These are phyloP conservation scores for Ormosia emarginata DNA, from an alignment of 306 rosid species.

Conservation along the genomic window DNA sequence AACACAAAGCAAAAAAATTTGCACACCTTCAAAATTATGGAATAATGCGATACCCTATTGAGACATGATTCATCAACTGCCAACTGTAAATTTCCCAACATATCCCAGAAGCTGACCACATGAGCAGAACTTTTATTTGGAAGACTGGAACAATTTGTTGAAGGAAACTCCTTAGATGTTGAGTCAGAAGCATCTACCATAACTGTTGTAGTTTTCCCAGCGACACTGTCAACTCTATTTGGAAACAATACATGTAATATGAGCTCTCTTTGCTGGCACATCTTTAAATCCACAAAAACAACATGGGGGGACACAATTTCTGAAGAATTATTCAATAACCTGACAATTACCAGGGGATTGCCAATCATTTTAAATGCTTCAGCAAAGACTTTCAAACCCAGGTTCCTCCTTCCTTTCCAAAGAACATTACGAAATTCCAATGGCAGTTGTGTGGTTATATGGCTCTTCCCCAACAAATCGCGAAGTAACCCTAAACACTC, in stretches of 20 bases:
- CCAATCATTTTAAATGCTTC: slow-evolving; percentile 24
- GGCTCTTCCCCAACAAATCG: neutral
- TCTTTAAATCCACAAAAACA: slow-evolving; percentile 35
- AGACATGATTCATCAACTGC: neutral
- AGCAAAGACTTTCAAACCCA: slow-evolving; percentile 20
- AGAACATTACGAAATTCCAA: slow-evolving; percentile 3
- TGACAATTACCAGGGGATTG: slow-evolving; percentile 39
- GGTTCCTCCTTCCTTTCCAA: neutral
- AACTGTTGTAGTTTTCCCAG: neutral
- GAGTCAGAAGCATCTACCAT: neutral
- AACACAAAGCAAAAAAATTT: neutral
- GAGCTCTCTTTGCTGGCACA: slow-evolving; percentile 10
- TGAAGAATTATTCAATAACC: neutral
- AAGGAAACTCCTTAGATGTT: neutral
- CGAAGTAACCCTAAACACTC: neutral
- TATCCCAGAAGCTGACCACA: slow-evolving; percentile 19
- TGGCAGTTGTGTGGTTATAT: slow-evolving; percentile 31
- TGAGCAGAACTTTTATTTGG: neutral
- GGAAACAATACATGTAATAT: slow-evolving; percentile 33
- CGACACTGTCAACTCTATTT: neutral
- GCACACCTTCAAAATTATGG: slow-evolving; percentile 21
- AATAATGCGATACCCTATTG: neutral
- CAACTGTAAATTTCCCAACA: neutral
- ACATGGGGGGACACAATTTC: slow-evolving; percentile 31
- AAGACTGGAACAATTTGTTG: neutral